Base-by-base conservation (phyloP, 306 rosid genomes). In the Acacia confusa region DNA sequence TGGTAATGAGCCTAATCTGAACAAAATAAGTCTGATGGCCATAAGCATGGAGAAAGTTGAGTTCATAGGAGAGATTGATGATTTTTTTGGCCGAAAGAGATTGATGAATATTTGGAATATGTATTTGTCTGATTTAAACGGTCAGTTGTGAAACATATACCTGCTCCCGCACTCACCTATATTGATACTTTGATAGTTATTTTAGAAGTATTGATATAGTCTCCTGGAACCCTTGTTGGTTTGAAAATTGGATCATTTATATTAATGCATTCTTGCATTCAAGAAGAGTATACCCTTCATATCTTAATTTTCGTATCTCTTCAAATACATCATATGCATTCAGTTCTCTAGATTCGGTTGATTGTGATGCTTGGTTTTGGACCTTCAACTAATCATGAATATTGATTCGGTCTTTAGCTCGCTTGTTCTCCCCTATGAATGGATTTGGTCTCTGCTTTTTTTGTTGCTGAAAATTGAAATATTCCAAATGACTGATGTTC, bases 151-250 rank as follows among this genome's bases (percentile, higher is more conserved):
- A 32, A 68, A 38, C 48, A 67, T 3, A 55, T 7, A 27, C 52
- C 52, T 14, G 52, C 52, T 2, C 6, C 34, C 4, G 34, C 52
- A 3, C 52, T 0, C 19, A 13, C 4, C 13, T 14, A 2, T 13
- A 66, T 32, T 13, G 24, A 7, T 65, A 15, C 2, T 34, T 32
- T 13, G 24, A 7, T 65, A 15, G 6, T 34, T 65, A 16, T 1
- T 65, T 66, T 32, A 34, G 15, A 14, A 64, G 24, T 77, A n/a
- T 61, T 58, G 74, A 3, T 57, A 20, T 64, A 16, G 34, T 45
- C 77, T 72, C 50, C 25, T 80, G 45, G 67, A n/a, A n/a, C n/a
- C n/a, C n/a, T n/a, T n/a, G n/a, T 69, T 60, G 44, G 74, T 83
- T 70, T 43, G 28, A 27, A 4, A 76, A 55, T 7, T n/a, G 32